These are phyloP conservation scores for Pseudisothecium myosuroides DNA, from an alignment of 225 moss, liverwort and hornwort genomes.

Conservation along the genomic window DNA sequence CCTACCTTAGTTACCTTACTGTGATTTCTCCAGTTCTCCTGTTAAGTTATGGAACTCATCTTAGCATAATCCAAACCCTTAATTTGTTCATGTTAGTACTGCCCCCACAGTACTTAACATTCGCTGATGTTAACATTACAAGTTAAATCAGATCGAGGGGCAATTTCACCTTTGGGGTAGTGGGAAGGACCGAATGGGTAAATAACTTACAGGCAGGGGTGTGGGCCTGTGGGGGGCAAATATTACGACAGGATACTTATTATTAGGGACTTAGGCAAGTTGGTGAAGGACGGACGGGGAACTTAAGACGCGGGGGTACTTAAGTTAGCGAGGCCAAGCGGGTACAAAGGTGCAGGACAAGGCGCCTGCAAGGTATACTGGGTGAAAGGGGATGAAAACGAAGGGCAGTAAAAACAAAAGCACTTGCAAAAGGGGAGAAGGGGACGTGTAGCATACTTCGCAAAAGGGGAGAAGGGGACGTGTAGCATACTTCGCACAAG, in stretches of 20 bases:
- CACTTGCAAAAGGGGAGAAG: background rate
- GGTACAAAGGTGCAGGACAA: background rate
- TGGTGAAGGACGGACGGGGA: background rate
- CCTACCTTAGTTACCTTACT: too few relatives aligned
- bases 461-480: background rate
- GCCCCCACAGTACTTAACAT: background rate
- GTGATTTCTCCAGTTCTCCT: background rate
- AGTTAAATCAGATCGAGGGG: background rate
- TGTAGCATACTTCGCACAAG: background rate
- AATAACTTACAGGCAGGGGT: background rate
- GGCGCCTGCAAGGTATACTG: background rate
- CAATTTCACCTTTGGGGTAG: background rate
- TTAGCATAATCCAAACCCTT: background rate
- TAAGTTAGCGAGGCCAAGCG: background rate
- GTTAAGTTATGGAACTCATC: background rate
- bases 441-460: background rate
- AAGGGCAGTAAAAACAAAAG: background rate
- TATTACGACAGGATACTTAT: background rate
- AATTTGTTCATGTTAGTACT: background rate
- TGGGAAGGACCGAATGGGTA: background rate
- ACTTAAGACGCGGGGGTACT: background rate
- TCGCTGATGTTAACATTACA: background rate
- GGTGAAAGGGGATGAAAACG: background rate
- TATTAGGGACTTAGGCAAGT: background rate
- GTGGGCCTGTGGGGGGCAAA: background rate